Base-by-base conservation (phyloP, 352 stramenopile genomes). In the Globisporangium okanoganense region DNA sequence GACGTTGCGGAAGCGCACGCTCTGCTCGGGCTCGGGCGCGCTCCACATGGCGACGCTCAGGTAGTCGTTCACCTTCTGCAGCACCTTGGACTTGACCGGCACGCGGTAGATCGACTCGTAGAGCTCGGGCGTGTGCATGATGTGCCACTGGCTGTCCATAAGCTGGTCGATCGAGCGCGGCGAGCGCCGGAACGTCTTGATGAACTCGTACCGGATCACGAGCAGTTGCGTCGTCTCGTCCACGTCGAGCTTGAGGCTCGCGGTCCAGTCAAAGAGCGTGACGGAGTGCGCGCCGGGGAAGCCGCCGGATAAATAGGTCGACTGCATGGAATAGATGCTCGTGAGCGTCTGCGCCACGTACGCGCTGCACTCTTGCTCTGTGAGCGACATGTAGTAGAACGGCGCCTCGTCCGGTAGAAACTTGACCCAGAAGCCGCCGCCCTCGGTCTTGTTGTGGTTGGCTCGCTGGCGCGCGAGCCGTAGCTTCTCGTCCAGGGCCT, bases 301-400 rank as follows among this genome's bases (percentile, higher is more conserved):
- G 13, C 47, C 47, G n/a, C 48, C 48, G 3, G 48, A 36, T 9
- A 54, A 25, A 25, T 40, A 54, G 27, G 10, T 27, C 10, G 25
- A 38, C 48, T 57, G 33, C 7, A 31, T 33, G 2, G 51, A 12
- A n/a, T 45, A 47, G 13, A 57, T 10, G 6, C 12, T 47, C 5
- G 18, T 22, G 5, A 57, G 36, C 33, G 51, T 57, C 33, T 29
- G 22, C 5, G 29, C 27, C 20, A 33, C 33, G 20, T 47, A 40
- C 13, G 62, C 55, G 38, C 69, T 56, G 41, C 73, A 60, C 20
- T 77, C 66, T 40, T 70, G 49, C 49, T 73, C 71, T 20, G 61
- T 53, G 22, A 79, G 67, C 16, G 69, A 66, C 18, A 73, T 50
- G 49, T 65, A 79, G 64, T 77, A 71, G 56, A 79, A 79, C 7